Evolutionary conservation across 2,329 filamentous ascomycete species (phyloP), one percentile per base, ranked within the genome.

Genomic region (Xylaria sp.): DNA sequence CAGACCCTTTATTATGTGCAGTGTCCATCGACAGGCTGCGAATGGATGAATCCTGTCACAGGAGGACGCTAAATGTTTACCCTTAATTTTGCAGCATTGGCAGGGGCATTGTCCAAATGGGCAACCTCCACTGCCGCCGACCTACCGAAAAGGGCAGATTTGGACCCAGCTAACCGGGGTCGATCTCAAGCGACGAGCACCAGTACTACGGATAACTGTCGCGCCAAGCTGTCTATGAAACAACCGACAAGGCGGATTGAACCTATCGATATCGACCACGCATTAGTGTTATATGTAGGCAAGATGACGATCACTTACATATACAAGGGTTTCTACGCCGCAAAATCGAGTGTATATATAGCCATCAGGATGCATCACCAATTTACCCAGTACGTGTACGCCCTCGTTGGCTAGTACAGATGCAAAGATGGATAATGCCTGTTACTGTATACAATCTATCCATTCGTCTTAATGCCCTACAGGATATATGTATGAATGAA

Each of bases 171-270:
- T 15, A 26, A 58, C 67, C 59, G n/a, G 66, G 66, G 28, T 62
- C 36, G 33, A 20, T 40, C 36, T 42, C 15, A 42, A 42, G 20
- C 46, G 15, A 53, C 48, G 26, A 31, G 10, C 44, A 9, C 31
- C 36, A 57, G 53, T 48, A 48, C 46, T 23, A n/a, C 46, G 38
- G 57, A 40, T 51, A 48, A 48, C 46, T 17, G 33, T n/a, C 48
- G 58, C 63, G 67, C 67, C 59, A 66, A 66, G 63, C 48, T 26
- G 59, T 44, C 58, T 42, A 56, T 69, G 67, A 69, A 69, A 69
- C 67, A 59, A 26, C 42, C 28, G 23, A 49, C 38, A 58, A 33
- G 51, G 42, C 38, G 54, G 31, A 48, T 49, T 63, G 26, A 53
- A 53, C 53, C 23, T 53, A 28, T 38, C 28, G 20, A 54, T 40